Conservation (phyloP, 1,139 yeast species). For the Sporopachydermia cereana region DNA sequence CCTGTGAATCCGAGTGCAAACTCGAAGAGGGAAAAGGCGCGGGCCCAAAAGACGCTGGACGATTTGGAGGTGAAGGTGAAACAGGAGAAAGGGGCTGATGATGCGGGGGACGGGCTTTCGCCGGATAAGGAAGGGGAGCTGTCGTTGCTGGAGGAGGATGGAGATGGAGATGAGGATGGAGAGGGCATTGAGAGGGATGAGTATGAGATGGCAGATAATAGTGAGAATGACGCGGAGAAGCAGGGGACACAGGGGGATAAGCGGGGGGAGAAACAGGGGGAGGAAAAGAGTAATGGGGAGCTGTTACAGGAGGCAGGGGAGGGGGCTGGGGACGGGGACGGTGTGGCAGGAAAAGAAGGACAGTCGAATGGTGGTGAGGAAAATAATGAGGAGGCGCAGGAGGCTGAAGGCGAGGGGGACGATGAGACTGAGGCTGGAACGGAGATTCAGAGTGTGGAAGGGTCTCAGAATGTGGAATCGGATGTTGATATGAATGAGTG, state of each 20-base stretch:
- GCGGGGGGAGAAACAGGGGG: conserved; percentile 8
- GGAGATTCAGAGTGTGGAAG: too few species aligned
- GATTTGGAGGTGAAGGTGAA: conserved; percentile 15
- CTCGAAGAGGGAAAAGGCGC: conserved; percentile 17
- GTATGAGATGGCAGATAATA: neutral
- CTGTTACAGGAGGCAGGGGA: conserved; percentile 8
- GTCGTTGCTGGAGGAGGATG: conserved; percentile 15
- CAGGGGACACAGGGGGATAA: conserved; percentile 11
- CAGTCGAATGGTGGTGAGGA: conserved; percentile 6
- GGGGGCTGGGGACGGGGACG: conserved; percentile 12
- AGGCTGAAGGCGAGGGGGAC: conserved; percentile 7
- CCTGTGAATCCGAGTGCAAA: conserved; percentile 17
- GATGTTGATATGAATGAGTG: too few species aligned
- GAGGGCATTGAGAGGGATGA: too few species aligned
- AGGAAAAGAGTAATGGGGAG: conserved; percentile 9
- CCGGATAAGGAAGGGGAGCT: conserved; percentile 14
- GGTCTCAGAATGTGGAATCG: too few species aligned
- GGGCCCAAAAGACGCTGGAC: conserved; percentile 17
- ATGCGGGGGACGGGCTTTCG: conserved; percentile 11
- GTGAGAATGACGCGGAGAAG: conserved; percentile 4
- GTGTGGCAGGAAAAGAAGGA: conserved; percentile 11
- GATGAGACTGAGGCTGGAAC: conserved; percentile 10
- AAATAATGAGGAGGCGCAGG: conserved; percentile 7
- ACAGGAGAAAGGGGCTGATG: conserved; percentile 17
- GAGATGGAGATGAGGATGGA: conserved; percentile 3